Evolutionary conservation across 2,329 filamentous ascomycete genomes (phyloP).

Genomic region (Xylariaceae sp.): DNA sequence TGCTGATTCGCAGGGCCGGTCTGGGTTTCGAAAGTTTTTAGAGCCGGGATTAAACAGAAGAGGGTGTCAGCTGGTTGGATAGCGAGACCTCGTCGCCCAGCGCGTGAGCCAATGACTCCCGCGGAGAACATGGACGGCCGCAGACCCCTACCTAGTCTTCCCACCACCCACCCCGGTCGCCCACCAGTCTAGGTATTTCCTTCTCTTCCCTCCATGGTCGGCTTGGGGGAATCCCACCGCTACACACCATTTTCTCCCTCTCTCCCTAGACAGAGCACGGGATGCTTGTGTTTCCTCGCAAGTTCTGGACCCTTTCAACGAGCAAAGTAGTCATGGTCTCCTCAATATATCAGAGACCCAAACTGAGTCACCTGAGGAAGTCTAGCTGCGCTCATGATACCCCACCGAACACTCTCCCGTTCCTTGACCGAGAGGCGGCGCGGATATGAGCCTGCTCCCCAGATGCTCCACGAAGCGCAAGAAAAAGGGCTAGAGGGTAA

Average conservation of each 20-base stretch:
- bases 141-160: constrained; percentile 18
- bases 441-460: constrained; percentile 7
- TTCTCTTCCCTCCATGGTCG: constrained; percentile 15
- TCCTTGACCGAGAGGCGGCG: constrained; percentile 18
- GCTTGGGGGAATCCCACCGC: constrained; percentile 20
- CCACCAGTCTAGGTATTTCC: background rate
- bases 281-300: constrained; percentile 29
- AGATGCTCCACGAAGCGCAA: constrained; percentile 13
- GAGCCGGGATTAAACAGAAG: constrained; percentile 23
- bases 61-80: constrained; percentile 37
- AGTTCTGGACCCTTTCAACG: constrained; percentile 27
- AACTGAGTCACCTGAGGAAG: constrained; percentile 34
- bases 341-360: constrained; percentile 26
- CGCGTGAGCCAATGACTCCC: constrained; percentile 23
- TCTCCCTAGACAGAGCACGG: constrained; percentile 24
- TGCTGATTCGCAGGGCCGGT: constrained; percentile 37
- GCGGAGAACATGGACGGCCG: background rate
- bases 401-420: constrained; percentile 8
- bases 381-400: constrained; percentile 22
- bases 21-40: constrained; percentile 23
- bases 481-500: constrained; percentile 17
- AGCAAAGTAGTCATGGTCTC: constrained; percentile 13
- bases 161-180: background rate
- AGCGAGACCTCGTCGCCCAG: constrained; percentile 26
- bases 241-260: constrained; percentile 31